Conservation (phyloP, 306 rosid genomes). For the Cucurbita pepo region DNA sequence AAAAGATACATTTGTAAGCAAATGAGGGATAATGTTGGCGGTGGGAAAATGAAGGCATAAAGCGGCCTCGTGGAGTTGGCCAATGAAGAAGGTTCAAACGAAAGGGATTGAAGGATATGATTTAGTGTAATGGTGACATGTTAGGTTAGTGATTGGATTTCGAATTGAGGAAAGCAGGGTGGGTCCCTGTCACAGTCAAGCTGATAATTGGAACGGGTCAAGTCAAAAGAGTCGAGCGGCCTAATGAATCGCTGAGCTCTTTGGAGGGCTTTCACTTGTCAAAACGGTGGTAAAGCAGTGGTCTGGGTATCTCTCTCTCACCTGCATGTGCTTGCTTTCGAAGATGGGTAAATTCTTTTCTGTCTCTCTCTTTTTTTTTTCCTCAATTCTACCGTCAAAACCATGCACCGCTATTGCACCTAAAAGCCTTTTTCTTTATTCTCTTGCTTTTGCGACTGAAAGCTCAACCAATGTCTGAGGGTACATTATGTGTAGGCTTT, state of each 20-base stretch:
- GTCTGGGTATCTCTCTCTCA: not conserved
- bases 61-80: not conserved
- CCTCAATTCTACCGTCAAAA: conserved; percentile 11
- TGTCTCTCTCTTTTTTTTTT: conserved; percentile 3
- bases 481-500: not conserved
- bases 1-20: not conserved
- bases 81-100: not conserved
- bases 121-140: not conserved
- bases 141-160: not conserved
- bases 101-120: not conserved
- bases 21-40: not conserved
- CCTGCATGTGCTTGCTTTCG: conserved; percentile 20
- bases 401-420: not conserved
- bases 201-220: not conserved
- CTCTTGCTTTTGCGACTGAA: not conserved
- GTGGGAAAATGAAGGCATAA: conserved; percentile 2
- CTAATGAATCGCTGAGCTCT: conserved; percentile 12
- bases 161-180: not conserved
- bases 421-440: not conserved
- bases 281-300: conserved; percentile 21
- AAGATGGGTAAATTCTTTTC: not conserved
- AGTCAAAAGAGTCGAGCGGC: conserved; percentile 24
- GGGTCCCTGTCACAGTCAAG: conserved; percentile 21
- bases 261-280: conserved; percentile 17
- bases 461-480: not conserved